Evolutionary conservation across 345 rosid species (phyloP), one percentile per base, ranked within the genome.

Genomic region (Isatis tinctoria): DNA sequence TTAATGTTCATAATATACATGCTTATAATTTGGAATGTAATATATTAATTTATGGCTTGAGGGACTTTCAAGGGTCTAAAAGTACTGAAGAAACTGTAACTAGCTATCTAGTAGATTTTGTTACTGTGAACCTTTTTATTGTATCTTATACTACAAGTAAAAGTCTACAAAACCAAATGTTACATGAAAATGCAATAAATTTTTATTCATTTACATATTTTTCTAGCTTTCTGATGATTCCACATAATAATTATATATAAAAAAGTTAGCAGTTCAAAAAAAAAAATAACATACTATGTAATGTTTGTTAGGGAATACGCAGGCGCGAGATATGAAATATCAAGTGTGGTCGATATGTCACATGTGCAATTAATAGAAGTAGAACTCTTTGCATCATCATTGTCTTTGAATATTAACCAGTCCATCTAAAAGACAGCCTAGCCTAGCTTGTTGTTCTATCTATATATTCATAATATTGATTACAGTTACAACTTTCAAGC

Each of bases 271-370:
- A 57, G 1, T 33, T 32, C 2, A 1, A n/a, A 57, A 57, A n/a
- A n/a, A 14, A 54, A 22, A 22, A 22, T 22, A n/a, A n/a, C n/a
- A 22, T 22, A 22, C 24, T 22, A 22, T 32, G 35, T 32, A 32
- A 8, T 32, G 7, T 1, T 32, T 2, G 7, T 32, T 5, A 32
- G 35, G 35, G 35, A 32, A 35, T 35, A 35, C 10, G 3, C 37
- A 36, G 12, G 12, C 12, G 3, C 3, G 9, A 7, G 61, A n/a
- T 30, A 16, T 4, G 17, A 57, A 33, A 33, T 58, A n/a, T 33
- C 39, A 58, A 60, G 47, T 60, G 45, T 60, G 65, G 65, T 60
- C 17, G 45, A 60, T 60, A 43, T 36, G 47, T 60, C 65, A 60
- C 47, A 60, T 36, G 60, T 11, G 28, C 54, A 47, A 45, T 33